Conservation (phyloP, 495 filamentous ascomycete genomes). For the Xylaria nigripes region DNA sequence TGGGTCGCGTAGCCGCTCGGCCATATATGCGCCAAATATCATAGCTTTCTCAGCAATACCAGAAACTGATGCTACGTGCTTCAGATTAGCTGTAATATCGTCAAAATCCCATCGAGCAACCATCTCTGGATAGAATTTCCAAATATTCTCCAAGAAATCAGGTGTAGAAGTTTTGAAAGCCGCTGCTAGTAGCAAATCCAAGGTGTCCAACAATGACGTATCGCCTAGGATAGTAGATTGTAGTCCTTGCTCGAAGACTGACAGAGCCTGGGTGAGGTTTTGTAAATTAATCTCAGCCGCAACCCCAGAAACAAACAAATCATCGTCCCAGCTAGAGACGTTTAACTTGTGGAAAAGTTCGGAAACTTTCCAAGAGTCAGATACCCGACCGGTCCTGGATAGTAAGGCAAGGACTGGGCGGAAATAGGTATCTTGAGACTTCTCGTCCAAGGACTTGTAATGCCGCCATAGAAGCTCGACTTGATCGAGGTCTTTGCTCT, state of each 20-base stretch:
- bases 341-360: slow-evolving; percentile 21
- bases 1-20: slow-evolving; percentile 3
- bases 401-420: slow-evolving; percentile 14
- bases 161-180: slow-evolving; percentile 11
- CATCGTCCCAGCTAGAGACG: slow-evolving; percentile 13
- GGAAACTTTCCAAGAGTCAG: slow-evolving; percentile 24
- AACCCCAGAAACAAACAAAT: slow-evolving; percentile 16
- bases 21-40: slow-evolving; percentile 9
- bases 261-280: slow-evolving; percentile 16
- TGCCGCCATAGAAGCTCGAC: slow-evolving; percentile 17
- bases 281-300: slow-evolving; percentile 21
- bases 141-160: slow-evolving; percentile 13
- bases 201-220: slow-evolving; percentile 12
- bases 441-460: slow-evolving; percentile 14
- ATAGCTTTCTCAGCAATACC: slow-evolving; percentile 18
- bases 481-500: slow-evolving; percentile 3
- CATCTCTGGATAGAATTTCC: slow-evolving; percentile 20
- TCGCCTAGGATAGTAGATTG: slow-evolving; percentile 4
- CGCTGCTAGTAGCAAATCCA: slow-evolving; percentile 20
- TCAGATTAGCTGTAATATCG: slow-evolving; percentile 12
- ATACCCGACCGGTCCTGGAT: slow-evolving; percentile 14
- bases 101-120: slow-evolving; percentile 16
- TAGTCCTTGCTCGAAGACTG: slow-evolving; percentile 17
- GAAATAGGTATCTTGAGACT: slow-evolving; percentile 6
- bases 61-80: slow-evolving; percentile 2